A percentile compares a stretch with the other conserved stretches of the same genome.
Evolutionary conservation across 164 flowering plant genomes (phyloP).

Genomic region (Nymphaea thermarum): DNA sequence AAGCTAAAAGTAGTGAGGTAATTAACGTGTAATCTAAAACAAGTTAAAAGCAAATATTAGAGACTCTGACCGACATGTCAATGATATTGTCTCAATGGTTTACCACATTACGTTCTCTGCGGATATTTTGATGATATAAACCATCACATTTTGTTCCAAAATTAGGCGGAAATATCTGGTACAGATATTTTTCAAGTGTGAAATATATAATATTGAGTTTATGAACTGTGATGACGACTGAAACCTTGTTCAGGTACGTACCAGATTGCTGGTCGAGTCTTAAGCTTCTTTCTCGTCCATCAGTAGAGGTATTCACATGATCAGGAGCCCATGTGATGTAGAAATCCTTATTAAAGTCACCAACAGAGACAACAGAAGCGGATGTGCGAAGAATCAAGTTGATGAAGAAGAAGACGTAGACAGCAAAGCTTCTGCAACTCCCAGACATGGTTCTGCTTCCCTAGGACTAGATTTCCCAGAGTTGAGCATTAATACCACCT

Average conservation of each 20-base stretch:
- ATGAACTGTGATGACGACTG: too few relatives aligned
- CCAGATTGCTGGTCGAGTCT: slow-evolving; percentile 72
- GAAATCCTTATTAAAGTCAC: slow-evolving; percentile 82
- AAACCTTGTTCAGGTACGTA: slow-evolving; percentile 6
- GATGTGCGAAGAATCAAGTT: slow-evolving; percentile 16
- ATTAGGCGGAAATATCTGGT: too few relatives aligned
- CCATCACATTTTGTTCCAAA: too few relatives aligned
- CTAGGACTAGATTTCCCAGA: not conserved
- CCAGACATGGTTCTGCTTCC: slow-evolving; percentile 17
- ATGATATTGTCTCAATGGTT: too few relatives aligned
- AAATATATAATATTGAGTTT: too few relatives aligned
- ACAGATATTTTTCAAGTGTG: too few relatives aligned
- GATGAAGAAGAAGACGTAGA: slow-evolving; percentile 14
- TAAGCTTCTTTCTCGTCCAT: slow-evolving; percentile 56
- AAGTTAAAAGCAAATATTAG: too few relatives aligned
- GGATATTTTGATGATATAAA: too few relatives aligned
- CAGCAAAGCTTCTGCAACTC: slow-evolving; percentile 3
- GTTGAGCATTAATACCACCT: not conserved
- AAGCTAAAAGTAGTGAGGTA: too few relatives aligned
- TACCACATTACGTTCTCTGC: too few relatives aligned
- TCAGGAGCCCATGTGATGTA: slow-evolving; percentile 61
- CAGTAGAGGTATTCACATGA: slow-evolving; percentile 72
- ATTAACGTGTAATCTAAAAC: too few relatives aligned
- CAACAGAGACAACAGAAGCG: slow-evolving; percentile 65
- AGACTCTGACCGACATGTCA: too few relatives aligned